These are phyloP conservation scores for Wilcoxina mikolae DNA, from an alignment of 495 filamentous ascomycete species.

Conservation along the genomic window DNA sequence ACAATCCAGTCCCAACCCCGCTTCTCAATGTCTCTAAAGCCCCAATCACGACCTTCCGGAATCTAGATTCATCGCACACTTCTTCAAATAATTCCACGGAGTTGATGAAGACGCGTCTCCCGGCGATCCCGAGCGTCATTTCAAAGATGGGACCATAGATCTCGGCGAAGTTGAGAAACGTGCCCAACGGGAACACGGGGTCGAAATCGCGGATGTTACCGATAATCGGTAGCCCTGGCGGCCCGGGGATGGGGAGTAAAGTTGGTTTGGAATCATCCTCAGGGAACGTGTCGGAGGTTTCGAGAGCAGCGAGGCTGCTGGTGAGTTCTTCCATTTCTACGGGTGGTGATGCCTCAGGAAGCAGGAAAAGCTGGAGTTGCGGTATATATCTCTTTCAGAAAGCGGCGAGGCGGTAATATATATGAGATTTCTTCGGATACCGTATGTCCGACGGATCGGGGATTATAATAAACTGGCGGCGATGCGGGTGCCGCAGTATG, in stretches of 20 bases:
- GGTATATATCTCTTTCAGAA: too few species aligned
- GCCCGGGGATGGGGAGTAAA: slow-evolving; percentile 40
- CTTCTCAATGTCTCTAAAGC: slow-evolving; percentile 42
- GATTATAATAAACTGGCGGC: too few species aligned
- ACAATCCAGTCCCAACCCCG: slow-evolving; percentile 50
- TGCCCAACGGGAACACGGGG: slow-evolving; percentile 45
- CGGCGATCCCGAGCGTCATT: slow-evolving; percentile 29
- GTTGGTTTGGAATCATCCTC: neutral
- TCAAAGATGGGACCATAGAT: slow-evolving; percentile 43
- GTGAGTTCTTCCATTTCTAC: neutral
- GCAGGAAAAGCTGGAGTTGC: too few species aligned
- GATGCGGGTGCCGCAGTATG: too few species aligned
- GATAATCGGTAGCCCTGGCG: slow-evolving; percentile 49
- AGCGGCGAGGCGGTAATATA: too few species aligned
- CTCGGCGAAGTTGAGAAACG: slow-evolving; percentile 47
- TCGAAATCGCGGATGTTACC: slow-evolving; percentile 55
- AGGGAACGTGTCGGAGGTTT: too few species aligned
- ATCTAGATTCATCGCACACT: slow-evolving; percentile 52
- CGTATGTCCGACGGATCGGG: too few species aligned
- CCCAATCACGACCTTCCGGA: slow-evolving; percentile 40
- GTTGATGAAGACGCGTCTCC: slow-evolving; percentile 30
- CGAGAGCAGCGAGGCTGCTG: neutral
- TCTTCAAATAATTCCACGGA: slow-evolving; percentile 48
- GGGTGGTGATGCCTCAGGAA: too few species aligned
- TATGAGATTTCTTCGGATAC: too few species aligned